Evolutionary conservation across 208 protist species (phyloP).

Genomic region (Crithidia sp.): DNA sequence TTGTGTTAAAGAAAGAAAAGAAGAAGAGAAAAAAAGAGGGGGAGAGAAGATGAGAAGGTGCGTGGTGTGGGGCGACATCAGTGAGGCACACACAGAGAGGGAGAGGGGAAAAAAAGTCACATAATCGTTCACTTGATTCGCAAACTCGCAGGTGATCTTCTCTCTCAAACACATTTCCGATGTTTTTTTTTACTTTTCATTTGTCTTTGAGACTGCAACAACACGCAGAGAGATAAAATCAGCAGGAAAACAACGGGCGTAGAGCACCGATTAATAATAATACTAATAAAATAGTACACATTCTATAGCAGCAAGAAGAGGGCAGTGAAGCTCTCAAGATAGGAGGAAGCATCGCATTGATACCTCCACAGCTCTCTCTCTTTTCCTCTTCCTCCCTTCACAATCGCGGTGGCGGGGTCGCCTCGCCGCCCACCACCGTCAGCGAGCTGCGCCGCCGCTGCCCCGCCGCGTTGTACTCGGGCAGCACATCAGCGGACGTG

Average conservation of each 20-base stretch:
- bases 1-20: too few relatives aligned
- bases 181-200: neutral
- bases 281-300: neutral
- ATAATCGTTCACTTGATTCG: too few relatives aligned
- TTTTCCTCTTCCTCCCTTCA: neutral
- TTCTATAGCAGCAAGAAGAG: too few relatives aligned
- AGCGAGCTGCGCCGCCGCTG: slow-evolving; percentile 10
- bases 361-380: too few relatives aligned
- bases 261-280: neutral
- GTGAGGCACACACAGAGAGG: too few relatives aligned
- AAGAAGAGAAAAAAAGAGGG: too few relatives aligned
- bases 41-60: too few relatives aligned
- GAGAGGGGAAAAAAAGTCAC: neutral
- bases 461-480: slow-evolving; percentile 23
- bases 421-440: neutral
- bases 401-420: neutral
- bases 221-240: neutral
- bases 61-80: too few relatives aligned
- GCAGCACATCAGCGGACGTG: slow-evolving; percentile 22
- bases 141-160: neutral
- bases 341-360: too few relatives aligned
- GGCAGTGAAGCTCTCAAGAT: too few relatives aligned
- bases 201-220: neutral
- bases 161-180: neutral
- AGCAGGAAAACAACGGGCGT: neutral